phyloP scores from a whole-genome alignment of 768 basidiomycete genomes.

The Mycena filopes region DNA sequence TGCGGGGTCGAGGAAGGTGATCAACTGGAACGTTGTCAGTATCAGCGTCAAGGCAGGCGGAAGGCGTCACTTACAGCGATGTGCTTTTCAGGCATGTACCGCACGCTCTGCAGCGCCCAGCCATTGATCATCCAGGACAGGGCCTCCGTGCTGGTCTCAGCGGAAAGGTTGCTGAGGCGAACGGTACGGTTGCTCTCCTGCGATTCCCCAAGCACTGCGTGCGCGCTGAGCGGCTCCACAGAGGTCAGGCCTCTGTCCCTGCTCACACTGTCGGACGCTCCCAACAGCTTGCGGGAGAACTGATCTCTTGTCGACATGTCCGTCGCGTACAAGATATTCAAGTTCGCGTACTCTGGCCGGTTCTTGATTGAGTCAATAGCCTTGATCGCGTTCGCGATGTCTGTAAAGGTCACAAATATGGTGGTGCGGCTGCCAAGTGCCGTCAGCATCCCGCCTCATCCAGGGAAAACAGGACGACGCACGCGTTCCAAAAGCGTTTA shows the following conservation, averaged over 20 bases:
- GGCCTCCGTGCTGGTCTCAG: slow-evolving; percentile 94
- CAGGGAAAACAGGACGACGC: slow-evolving; percentile 44
- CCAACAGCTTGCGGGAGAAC: slow-evolving; percentile 81
- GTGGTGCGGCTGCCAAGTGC: slow-evolving; percentile 78
- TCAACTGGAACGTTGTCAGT: slow-evolving; percentile 67
- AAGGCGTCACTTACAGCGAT: slow-evolving; percentile 76
- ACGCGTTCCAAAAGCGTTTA: slow-evolving; percentile 94
- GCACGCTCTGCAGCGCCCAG: slow-evolving; percentile 94
- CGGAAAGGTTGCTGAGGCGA: slow-evolving; percentile 95
- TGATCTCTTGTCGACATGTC: slow-evolving; percentile 96
- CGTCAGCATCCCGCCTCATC: slow-evolving; percentile 4
- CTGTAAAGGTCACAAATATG: slow-evolving; percentile 96
- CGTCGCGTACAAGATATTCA: slow-evolving; percentile 95
- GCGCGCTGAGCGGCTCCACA: slow-evolving; percentile 50
- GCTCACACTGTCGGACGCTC: slow-evolving; percentile 55
- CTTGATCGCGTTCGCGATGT: slow-evolving; percentile 95
- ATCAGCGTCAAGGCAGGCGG: neutral
- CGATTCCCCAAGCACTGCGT: slow-evolving; percentile 48
- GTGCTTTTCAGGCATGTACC: slow-evolving; percentile 97
- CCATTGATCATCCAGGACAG: slow-evolving; percentile 96
- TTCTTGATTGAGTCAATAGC: slow-evolving; percentile 96
- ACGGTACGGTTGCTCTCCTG: slow-evolving; percentile 94
- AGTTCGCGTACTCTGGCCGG: slow-evolving; percentile 88
- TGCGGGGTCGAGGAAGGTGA: slow-evolving; percentile 94
- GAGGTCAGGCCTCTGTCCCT: slow-evolving; percentile 44